Percentiles rank a stretch among this genome's conserved stretches.
Evolutionary conservation across 2,329 filamentous ascomycete species (phyloP).

Genomic region (Microsporum audouinii): DNA sequence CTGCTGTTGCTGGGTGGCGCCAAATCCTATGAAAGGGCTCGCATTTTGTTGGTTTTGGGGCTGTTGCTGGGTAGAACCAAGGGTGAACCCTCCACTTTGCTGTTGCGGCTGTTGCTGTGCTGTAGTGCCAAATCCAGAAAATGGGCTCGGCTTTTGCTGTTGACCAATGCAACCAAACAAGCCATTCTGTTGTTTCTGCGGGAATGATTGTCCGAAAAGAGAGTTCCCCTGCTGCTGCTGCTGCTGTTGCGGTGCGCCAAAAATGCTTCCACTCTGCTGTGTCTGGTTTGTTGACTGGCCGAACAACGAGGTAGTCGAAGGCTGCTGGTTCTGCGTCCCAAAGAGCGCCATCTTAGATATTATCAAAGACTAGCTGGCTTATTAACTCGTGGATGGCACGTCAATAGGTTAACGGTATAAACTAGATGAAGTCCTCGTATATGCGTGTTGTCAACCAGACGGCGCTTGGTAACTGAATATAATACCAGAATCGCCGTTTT

Average conservation of each 20-base stretch:
- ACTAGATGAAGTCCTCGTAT: not conserved
- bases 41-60: constrained; percentile 14
- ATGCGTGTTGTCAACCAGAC: not conserved
- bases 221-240: constrained; percentile 16
- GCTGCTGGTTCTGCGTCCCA: constrained; percentile 11
- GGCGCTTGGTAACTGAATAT: not conserved
- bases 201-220: constrained; percentile 9
- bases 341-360: constrained; percentile 11
- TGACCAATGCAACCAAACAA: constrained; percentile 24
- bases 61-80: constrained; percentile 9
- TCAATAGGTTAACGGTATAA: not conserved
- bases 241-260: constrained; percentile 16
- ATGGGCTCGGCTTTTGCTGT: constrained; percentile 26
- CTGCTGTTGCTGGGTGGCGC: constrained; percentile 7
- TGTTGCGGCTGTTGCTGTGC: constrained; percentile 33
- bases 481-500: not conserved
- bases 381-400: not conserved
- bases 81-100: constrained; percentile 19
- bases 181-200: constrained; percentile 16
- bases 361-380: not conserved
- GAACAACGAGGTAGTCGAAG: constrained; percentile 9
- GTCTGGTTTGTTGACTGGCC: constrained; percentile 11
- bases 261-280: constrained; percentile 11
- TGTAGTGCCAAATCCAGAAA: constrained; percentile 27
- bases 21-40: constrained; percentile 5